Evolutionary conservation across 306 rosid species (phyloP).

Genomic region (Citrullus colocynthis): DNA sequence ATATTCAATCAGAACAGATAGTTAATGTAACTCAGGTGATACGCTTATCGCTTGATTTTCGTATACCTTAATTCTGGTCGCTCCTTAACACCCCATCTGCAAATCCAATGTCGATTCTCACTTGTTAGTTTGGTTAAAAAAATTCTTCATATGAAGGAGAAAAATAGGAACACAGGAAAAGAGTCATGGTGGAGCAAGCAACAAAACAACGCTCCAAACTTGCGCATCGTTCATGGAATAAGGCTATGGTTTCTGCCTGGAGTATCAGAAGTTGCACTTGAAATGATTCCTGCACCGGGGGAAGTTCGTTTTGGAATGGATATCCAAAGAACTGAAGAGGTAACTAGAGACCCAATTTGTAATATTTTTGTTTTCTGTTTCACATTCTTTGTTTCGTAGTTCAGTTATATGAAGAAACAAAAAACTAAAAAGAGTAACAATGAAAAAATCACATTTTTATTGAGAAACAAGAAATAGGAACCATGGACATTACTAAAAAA

Average conservation of each 20-base stretch:
- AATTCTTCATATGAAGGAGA: slow-evolving; percentile 18
- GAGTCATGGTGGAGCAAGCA: slow-evolving; percentile 17
- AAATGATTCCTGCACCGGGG: slow-evolving; percentile 31
- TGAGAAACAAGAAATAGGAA: neutral
- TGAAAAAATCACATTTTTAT: neutral
- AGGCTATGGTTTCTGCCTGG: slow-evolving; percentile 79
- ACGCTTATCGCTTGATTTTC: neutral
- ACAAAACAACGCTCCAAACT: slow-evolving; percentile 16
- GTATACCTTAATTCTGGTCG: neutral
- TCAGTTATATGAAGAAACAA: neutral
- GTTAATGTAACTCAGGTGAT: slow-evolving; percentile 17
- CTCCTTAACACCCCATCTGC: neutral
- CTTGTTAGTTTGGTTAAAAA: neutral
- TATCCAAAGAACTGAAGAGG: slow-evolving; percentile 53
- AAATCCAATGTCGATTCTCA: neutral
- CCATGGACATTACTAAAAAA: neutral
- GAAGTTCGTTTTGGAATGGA: slow-evolving; percentile 58
- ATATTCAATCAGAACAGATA: slow-evolving; percentile 57
- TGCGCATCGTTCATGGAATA: slow-evolving; percentile 33
- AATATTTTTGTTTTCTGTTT: neutral
- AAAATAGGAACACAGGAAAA: slow-evolving; percentile 10
- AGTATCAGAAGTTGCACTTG: slow-evolving; percentile 35
- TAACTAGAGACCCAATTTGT: neutral
- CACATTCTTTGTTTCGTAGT: neutral
- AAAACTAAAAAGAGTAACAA: neutral